Evolutionary conservation across 2,329 filamentous ascomycete genomes (phyloP).

Genomic region (Zymoseptoria pseudotritici): DNA sequence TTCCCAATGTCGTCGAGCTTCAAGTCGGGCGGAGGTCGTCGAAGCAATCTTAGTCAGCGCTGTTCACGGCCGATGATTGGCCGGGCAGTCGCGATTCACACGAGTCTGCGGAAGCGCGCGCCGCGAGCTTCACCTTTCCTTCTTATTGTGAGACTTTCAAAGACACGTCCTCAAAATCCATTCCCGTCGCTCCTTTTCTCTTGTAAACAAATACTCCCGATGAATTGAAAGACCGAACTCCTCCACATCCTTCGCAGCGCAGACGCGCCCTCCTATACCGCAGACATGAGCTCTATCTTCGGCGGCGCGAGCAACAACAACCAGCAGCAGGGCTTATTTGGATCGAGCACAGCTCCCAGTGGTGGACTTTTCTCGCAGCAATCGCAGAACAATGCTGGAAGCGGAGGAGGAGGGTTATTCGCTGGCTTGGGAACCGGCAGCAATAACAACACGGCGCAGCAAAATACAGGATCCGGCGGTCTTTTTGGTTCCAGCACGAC

Average conservation of each 20-base stretch:
- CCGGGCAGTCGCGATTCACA: background rate
- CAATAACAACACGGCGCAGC: conserved; percentile 2
- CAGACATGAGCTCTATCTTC: conserved; percentile 21
- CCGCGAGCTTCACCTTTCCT: background rate
- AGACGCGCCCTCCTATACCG: conserved; percentile 4
- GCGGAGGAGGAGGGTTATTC: conserved; percentile 27
- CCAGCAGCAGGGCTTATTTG: conserved; percentile 4
- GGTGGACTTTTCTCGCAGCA: conserved; percentile 12
- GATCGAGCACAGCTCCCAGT: conserved; percentile 7
- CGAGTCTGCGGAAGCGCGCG: background rate
- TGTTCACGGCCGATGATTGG: conserved; percentile 7
- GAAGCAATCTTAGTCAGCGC: background rate
- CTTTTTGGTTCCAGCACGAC: conserved; percentile 7
- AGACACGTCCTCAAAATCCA: background rate
- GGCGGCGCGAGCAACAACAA: conserved; percentile 11
- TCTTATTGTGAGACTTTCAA: background rate
- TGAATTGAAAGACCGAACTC: background rate
- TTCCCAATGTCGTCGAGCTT: background rate
- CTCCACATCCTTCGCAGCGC: background rate
- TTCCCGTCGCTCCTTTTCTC: background rate
- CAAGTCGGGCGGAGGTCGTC: conserved; percentile 1
- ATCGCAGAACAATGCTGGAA: background rate
- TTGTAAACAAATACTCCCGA: background rate
- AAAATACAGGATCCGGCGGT: conserved; percentile 1
- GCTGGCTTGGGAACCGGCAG: conserved; percentile 13